phyloP scores from a whole-genome alignment of 139 green algal genomes.

The Chlamydomonas sphaeroides region DNA sequence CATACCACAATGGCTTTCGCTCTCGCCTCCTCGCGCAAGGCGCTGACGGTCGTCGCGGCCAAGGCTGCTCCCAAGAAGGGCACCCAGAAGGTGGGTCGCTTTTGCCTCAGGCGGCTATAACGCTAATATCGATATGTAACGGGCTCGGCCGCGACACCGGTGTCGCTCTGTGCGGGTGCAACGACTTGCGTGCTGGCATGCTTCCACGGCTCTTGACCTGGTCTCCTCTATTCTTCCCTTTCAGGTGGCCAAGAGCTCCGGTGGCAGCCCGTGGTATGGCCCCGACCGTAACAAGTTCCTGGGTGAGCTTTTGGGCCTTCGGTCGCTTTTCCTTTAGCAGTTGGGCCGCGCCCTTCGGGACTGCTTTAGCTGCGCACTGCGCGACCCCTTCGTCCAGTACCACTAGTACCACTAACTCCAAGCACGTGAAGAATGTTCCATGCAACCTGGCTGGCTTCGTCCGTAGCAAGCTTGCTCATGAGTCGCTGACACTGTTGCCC shows the following conservation, averaged over 20 bases:
- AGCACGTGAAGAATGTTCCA: not conserved
- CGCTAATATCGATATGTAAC: not conserved
- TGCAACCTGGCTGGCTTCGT: too few species aligned
- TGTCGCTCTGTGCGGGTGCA: not conserved
- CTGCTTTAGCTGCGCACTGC: too few species aligned
- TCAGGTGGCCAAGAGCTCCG: slow-evolving; percentile 7
- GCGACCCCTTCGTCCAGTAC: not conserved
- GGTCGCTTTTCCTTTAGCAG: not conserved
- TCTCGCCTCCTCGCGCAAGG: slow-evolving; percentile 23
- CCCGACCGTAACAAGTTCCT: slow-evolving; percentile 74
- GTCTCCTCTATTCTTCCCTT: not conserved
- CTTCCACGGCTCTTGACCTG: not conserved
- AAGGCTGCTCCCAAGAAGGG: slow-evolving; percentile 24
- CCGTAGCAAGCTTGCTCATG: too few species aligned
- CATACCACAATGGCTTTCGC: slow-evolving; percentile 22
- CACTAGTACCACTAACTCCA: not conserved
- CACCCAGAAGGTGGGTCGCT: slow-evolving; percentile 10
- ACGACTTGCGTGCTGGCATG: not conserved
- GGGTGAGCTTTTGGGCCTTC: slow-evolving; percentile 18
- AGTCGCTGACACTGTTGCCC: too few species aligned
- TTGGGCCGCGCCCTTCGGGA: not conserved
- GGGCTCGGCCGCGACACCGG: too few species aligned
- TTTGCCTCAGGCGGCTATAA: not conserved
- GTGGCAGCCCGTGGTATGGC: slow-evolving; percentile 74
- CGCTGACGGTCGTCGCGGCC: slow-evolving; percentile 23